Conservation (phyloP, 140 eudicot species). For the Bidens hawaiensis region DNA sequence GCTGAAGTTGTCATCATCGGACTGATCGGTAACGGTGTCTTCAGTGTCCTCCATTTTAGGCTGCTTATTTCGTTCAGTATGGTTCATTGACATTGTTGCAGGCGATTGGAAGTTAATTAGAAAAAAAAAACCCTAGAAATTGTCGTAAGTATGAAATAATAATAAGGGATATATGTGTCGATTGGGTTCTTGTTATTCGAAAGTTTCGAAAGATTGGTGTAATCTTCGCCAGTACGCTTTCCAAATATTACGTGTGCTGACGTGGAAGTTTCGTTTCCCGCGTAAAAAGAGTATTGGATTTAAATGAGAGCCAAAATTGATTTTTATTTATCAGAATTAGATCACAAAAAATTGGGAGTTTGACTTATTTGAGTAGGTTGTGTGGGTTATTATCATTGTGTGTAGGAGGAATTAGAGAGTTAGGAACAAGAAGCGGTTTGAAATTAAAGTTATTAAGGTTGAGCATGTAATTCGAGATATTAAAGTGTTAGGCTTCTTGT, state of each 20-base stretch:
- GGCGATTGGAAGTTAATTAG: not conserved
- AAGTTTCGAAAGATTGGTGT: not conserved
- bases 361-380: no score
- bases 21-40: not conserved
- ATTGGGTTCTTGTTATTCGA: not conserved
- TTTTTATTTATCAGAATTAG: not conserved
- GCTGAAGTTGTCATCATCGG: not conserved
- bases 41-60: not conserved
- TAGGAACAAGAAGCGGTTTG: no score
- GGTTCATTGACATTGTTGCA: constrained; percentile 7
- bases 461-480: no score
- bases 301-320: not conserved
- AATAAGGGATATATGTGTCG: not conserved
- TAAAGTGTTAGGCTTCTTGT: no score
- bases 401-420: no score
- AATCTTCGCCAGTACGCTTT: not conserved
- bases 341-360: not conserved
- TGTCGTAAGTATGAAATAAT: not conserved
- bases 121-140: not conserved
- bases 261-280: not conserved
- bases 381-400: no score
- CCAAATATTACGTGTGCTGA: not conserved
- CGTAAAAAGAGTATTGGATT: not conserved
- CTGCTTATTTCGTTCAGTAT: not conserved
- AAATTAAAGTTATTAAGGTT: no score